phyloP scores from a whole-genome alignment of 1,139 yeast genomes.

The Kurtzmaniella natalensis region DNA sequence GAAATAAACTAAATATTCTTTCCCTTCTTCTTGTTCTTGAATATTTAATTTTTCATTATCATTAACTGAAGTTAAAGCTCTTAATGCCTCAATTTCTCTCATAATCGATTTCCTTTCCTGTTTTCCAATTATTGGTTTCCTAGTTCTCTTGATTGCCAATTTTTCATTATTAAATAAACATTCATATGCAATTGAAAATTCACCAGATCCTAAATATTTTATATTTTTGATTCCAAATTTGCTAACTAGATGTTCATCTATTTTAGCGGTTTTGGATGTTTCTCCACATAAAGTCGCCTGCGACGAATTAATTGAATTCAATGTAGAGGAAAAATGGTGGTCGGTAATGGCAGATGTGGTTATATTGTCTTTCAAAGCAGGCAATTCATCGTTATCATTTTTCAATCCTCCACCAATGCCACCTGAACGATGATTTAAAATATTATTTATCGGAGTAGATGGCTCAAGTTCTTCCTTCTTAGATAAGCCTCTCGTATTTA shows the following conservation, averaged over 20 bases:
- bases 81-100: conserved; percentile 42
- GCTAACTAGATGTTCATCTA: conserved; percentile 58
- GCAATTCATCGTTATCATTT: not conserved
- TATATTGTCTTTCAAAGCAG: not conserved
- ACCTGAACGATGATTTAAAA: conserved; percentile 7
- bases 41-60: conserved; percentile 32
- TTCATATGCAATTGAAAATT: conserved; percentile 83
- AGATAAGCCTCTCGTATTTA: conserved; percentile 4
- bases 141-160: conserved; percentile 85
- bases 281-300: conserved; percentile 10
- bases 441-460: conserved; percentile 25
- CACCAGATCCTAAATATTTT: conserved; percentile 74
- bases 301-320: conserved; percentile 12
- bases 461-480: conserved; percentile 17
- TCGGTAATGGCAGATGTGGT: conserved; percentile 3
- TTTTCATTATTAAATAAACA: conserved; percentile 60
- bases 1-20: conserved; percentile 73
- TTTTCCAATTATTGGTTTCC: conserved; percentile 45
- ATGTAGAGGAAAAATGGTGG: conserved; percentile 6
- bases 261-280: conserved; percentile 12
- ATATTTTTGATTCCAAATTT: conserved; percentile 67
- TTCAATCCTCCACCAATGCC: not conserved
- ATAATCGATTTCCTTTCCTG: conserved; percentile 32
- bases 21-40: conserved; percentile 66
- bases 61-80: conserved; percentile 38